Base-by-base conservation (phyloP, 2,329 filamentous ascomycete species). In the Fusarium sp. region DNA sequence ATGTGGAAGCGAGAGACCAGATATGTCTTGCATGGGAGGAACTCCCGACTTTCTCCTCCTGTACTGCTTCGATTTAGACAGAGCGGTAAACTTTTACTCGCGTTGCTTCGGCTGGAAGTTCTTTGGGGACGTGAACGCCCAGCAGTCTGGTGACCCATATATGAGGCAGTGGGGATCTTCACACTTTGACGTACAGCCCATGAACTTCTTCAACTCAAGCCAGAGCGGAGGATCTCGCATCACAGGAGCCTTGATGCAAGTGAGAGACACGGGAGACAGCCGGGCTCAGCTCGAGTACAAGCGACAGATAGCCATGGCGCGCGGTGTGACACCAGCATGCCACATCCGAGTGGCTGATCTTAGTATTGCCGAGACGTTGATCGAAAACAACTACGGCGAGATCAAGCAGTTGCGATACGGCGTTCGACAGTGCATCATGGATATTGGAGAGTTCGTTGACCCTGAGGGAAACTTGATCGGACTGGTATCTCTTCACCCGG, bases 391-490 rank as follows among this genome's bases (percentile, higher is more conserved):
- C 55, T 45, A 56, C 18, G 76, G 76, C 20, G 57, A 75, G 56
- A 66, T 78, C 59, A 76, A 75, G 60, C 69, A 70, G 14, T 30
- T 78, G 42, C 71, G 76, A 32, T 77, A 75, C 39, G 76, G 76
- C 12, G 68, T 78, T 62, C 73, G 75, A 62, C 64, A 68, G 38
- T 73, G 75, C 45, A 74, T 76, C 34, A 73, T 78, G 76, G 76
- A 78, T 51, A 73, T 78, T 62, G 70, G 75, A 39, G 74, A 77
- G 70, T 78, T 78, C 55, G 63, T 78, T 42, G 76, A 78, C 32
- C 61, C 76, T n/a, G 76, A 78, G 28, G 76, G 76, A 28, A 78
- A 78, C 68, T 32, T 78, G 57, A 66, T 78, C 62, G 76, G 76
- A 14, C 68, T 78, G 32, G 66, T 78, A 44, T 64, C 76, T 28